Conservation (phyloP, 2,329 filamentous ascomycete genomes). For the Neopestalotiopsis clavispora region DNA sequence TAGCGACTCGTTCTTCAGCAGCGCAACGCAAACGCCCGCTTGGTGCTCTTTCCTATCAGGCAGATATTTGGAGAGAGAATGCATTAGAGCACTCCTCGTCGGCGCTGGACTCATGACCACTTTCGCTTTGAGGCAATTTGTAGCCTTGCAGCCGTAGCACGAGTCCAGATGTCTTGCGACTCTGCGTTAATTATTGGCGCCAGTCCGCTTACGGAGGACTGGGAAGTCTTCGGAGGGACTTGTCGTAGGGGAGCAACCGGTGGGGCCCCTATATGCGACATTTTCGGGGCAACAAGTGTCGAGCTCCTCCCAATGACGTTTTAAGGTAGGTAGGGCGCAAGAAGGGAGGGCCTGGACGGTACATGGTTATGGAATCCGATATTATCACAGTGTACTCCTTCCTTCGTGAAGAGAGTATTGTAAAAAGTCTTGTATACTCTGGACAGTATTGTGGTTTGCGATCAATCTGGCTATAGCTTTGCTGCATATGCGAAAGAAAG, state of each 20-base stretch:
- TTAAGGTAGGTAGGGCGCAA: neutral
- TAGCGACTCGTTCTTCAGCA: neutral
- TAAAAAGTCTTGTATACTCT: too few species aligned
- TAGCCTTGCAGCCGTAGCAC: slow-evolving; percentile 25
- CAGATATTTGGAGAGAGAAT: neutral
- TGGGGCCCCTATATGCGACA: slow-evolving; percentile 24
- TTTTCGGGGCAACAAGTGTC: slow-evolving; percentile 22
- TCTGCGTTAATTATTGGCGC: slow-evolving; percentile 21
- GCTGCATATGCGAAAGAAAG: neutral
- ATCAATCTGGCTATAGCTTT: neutral
- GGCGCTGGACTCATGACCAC: neutral
- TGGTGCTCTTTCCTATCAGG: neutral
- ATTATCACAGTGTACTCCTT: neutral
- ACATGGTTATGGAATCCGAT: neutral
- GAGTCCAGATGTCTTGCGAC: neutral
- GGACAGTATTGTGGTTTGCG: neutral
- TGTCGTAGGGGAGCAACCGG: slow-evolving; percentile 9
- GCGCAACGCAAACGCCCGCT: neutral
- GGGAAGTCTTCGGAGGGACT: slow-evolving; percentile 3
- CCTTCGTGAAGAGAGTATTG: too few species aligned
- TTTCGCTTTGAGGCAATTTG: slow-evolving; percentile 27
- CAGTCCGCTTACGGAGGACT: slow-evolving; percentile 22
- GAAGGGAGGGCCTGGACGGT: neutral
- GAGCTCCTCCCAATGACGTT: slow-evolving; percentile 13
- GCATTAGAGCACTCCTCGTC: neutral